Base-by-base conservation (phyloP, 192 early-diverging fungal genomes). In the Lobosporangium transversale region DNA sequence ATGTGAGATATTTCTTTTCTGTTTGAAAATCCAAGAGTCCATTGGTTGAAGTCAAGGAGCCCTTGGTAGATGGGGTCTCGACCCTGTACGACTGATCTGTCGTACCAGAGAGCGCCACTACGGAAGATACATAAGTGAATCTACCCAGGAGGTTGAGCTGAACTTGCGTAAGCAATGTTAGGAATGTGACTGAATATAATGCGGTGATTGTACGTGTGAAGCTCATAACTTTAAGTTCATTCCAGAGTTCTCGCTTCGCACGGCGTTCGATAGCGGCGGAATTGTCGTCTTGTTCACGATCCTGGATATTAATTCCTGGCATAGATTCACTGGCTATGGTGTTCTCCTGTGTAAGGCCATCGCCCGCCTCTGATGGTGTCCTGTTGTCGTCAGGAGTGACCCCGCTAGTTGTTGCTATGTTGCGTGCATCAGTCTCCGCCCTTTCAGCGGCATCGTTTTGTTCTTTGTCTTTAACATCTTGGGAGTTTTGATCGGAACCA, bases 61-160 rank as follows among this genome's bases (percentile, higher is more conserved):
- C 57, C 51, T 73, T 79, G 26, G 50, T 59, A 35, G 70, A n/a
- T 23, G 64, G 65, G 35, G 58, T 54, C 36, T 81, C 74, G 20
- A 69, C 59, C 32, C 84, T 81, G 21, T 71, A 74, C n/a, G 83
- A 82, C 18, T 83, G 83, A 53, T 70, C 83, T 6, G 80, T 82
- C 32, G 81, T 74, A 32, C 75, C 66, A 44, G 80, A 78, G n/a
- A 88, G 73, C 15, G 84, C 79, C 23, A 85, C 74, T 1, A 93
- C 85, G 20, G 93, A 90, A 59, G 90, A 91, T 21, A 91, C 81
- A 68, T 97, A 99, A 55, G 93, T 93, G 80, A 89, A 92, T 33
- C 95, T 89, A 4, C 96, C 97, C 49, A 99, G 78, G 18, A 99
- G 83, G 78, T 94, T 96, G 31, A 99, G 85, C 78, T 99, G 95